Evolutionary conservation across 2,329 filamentous ascomycete genomes (phyloP).

Genomic region (Talaromyces marneffei): DNA sequence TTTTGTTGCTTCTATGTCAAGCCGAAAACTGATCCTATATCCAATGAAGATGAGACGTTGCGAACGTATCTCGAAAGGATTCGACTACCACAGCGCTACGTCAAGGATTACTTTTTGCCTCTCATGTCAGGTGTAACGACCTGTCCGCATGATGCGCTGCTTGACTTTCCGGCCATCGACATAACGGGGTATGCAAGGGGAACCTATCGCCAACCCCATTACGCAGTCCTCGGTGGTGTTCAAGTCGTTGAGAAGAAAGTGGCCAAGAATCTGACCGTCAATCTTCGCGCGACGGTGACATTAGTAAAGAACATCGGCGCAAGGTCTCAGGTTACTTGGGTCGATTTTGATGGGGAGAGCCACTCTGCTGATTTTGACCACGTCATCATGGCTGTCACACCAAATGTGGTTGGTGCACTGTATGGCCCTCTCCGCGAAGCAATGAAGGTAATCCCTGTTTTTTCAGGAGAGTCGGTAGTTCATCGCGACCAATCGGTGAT

Average conservation of each 20-base stretch:
- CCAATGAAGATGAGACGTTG: slow-evolving; percentile 48
- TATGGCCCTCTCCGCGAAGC: slow-evolving; percentile 40
- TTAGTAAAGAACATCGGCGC: not conserved
- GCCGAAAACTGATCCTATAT: slow-evolving; percentile 15
- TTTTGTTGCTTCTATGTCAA: not conserved
- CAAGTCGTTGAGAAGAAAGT: slow-evolving; percentile 17
- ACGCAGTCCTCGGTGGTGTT: slow-evolving; percentile 19
- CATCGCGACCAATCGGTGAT: slow-evolving; percentile 30
- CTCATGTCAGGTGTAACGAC: slow-evolving; percentile 47
- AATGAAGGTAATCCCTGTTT: slow-evolving; percentile 45
- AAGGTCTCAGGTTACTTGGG: slow-evolving; percentile 10
- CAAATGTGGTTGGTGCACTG: slow-evolving; percentile 47
- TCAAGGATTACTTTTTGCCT: slow-evolving; percentile 49
- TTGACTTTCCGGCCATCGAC: slow-evolving; percentile 21
- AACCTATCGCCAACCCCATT: slow-evolving; percentile 20
- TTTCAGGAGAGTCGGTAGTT: slow-evolving; percentile 46
- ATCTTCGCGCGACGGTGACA: slow-evolving; percentile 12
- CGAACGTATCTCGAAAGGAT: slow-evolving; percentile 49
- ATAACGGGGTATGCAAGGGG: slow-evolving; percentile 19
- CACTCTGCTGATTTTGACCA: slow-evolving; percentile 39
- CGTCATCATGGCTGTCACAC: slow-evolving; percentile 52
- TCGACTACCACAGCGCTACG: slow-evolving; percentile 44
- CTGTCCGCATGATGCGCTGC: slow-evolving; percentile 21
- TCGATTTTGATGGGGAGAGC: not conserved
- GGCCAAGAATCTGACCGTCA: slow-evolving; percentile 13